Base-by-base conservation (phyloP, 2,329 filamentous ascomycete species). In the Claviceps lovelessii region DNA sequence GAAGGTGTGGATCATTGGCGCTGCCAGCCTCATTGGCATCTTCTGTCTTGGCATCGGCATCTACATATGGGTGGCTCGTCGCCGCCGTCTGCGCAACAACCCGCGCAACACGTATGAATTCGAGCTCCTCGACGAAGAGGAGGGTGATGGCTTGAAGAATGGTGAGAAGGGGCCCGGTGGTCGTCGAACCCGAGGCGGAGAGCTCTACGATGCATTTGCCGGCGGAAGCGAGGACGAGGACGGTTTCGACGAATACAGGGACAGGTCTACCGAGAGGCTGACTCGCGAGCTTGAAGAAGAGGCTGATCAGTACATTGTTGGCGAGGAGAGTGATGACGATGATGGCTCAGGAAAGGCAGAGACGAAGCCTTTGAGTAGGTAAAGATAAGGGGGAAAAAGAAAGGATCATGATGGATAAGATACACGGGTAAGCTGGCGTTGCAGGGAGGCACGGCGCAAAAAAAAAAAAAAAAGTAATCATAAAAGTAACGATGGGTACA, bases 181-280 rank as follows among this genome's bases (percentile, higher is more conserved):
- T 19, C 73, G 74, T 55, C 76, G 79, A 60, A 76, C 77, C 52
- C 70, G 88, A 23, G 93, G 89, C 2, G 90, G 91, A 33, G 91
- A 97, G 72, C 73, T 98, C 48, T 98, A 98, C 68, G 93, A 98
- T 74, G 93, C 93, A 5, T 98, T 98, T 76, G 93, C 93, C 0
- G 90, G 88, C 17, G 91, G 90, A 53, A 83, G 79, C 57, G 78
- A 80, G 29, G 91, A 91, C 56, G 90, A 71, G 4, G 64, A 71
- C 19, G 54, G 53, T 37, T 70, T 73, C 44, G 72, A 72, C 5
- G 67, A 64, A 49, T 74, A 73, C 39, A 73, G 72, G 15, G 73
- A 74, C 42, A 62, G 61, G 9, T 67, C 68, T n/a, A 58, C 58
- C 7, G 65, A 65, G 19, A 58, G 64, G 51, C 53, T 68, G 39